These are phyloP conservation scores for Candida glaebosa DNA, from an alignment of 805 yeast genomes.

Conservation along the genomic window DNA sequence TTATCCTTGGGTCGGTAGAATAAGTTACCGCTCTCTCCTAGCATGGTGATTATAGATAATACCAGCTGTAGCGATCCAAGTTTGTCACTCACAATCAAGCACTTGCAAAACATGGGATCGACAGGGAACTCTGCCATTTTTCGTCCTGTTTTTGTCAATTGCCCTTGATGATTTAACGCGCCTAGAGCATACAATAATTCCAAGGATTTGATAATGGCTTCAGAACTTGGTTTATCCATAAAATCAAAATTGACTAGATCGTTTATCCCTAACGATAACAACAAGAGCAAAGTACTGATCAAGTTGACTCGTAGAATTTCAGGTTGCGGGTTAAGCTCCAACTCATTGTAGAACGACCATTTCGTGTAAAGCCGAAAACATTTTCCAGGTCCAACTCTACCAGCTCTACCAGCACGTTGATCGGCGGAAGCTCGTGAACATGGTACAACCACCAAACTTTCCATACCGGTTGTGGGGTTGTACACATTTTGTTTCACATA, in stretches of 20 bases:
- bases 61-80: slow-evolving; percentile 65
- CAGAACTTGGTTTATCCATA: slow-evolving; percentile 83
- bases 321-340: slow-evolving; percentile 79
- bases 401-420: slow-evolving; percentile 48
- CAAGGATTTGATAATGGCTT: slow-evolving; percentile 68
- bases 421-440: slow-evolving; percentile 45
- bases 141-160: slow-evolving; percentile 71
- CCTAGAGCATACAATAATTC: slow-evolving; percentile 84
- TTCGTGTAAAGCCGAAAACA: slow-evolving; percentile 81
- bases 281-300: slow-evolving; percentile 67
- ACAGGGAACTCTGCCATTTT: slow-evolving; percentile 91
- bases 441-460: slow-evolving; percentile 43
- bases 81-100: slow-evolving; percentile 59
- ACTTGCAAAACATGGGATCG: slow-evolving; percentile 85
- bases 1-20: slow-evolving; percentile 70
- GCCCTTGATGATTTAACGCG: slow-evolving; percentile 78
- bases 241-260: slow-evolving; percentile 83
- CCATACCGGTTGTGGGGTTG: slow-evolving; percentile 43
- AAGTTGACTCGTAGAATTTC: slow-evolving; percentile 87
- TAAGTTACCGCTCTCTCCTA: slow-evolving; percentile 71
- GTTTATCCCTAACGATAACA: slow-evolving; percentile 80
- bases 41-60: slow-evolving; percentile 74
- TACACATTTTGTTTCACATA: slow-evolving; percentile 43
- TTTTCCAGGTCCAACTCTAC: slow-evolving; percentile 46
- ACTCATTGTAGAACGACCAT: slow-evolving; percentile 72